Percentiles rank a stretch among this genome's conserved stretches.
Evolutionary conservation across 1,284 basidiomycete genomes (phyloP).

Genomic region (Ganoderma lingzhi): DNA sequence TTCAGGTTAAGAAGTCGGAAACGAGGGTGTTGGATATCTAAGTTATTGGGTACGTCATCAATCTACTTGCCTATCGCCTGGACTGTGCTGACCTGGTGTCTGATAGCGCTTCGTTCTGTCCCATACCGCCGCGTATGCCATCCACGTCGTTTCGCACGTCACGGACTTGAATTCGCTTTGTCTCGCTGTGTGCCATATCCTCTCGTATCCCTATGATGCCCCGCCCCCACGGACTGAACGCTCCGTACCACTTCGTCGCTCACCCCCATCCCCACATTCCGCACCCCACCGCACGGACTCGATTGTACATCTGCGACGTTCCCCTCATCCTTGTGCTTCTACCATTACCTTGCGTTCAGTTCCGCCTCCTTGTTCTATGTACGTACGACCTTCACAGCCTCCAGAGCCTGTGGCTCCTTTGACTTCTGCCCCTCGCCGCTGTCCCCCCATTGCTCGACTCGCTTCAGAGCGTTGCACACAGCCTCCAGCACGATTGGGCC

Average conservation of each 20-base stretch:
- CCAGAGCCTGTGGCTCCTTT: conserved; percentile 32
- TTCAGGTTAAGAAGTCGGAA: conserved; percentile 26
- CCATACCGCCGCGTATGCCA: conserved; percentile 25
- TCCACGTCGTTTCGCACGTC: conserved; percentile 23
- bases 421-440: conserved; percentile 7
- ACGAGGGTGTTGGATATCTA: conserved; percentile 33
- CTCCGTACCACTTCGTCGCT: conserved; percentile 11
- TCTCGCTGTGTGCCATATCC: conserved; percentile 26
- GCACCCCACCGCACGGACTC: conserved; percentile 21
- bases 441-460: neutral
- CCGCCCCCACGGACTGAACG: conserved; percentile 21
- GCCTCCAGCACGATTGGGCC: conserved; percentile 16
- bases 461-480: neutral
- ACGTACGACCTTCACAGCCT: conserved; percentile 19
- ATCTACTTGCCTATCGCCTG: neutral
- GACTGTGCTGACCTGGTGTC: neutral
- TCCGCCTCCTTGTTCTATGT: conserved; percentile 22
- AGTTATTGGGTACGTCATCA: conserved; percentile 31
- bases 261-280: conserved; percentile 3
- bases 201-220: conserved; percentile 26
- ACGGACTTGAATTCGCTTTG: conserved; percentile 30
- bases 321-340: conserved; percentile 23
- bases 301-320: conserved; percentile 24
- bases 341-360: conserved; percentile 26
- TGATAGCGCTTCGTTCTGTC: conserved; percentile 22